Evolutionary conservation across 1,284 basidiomycete genomes (phyloP).

Genomic region (Inonotus hispidus): DNA sequence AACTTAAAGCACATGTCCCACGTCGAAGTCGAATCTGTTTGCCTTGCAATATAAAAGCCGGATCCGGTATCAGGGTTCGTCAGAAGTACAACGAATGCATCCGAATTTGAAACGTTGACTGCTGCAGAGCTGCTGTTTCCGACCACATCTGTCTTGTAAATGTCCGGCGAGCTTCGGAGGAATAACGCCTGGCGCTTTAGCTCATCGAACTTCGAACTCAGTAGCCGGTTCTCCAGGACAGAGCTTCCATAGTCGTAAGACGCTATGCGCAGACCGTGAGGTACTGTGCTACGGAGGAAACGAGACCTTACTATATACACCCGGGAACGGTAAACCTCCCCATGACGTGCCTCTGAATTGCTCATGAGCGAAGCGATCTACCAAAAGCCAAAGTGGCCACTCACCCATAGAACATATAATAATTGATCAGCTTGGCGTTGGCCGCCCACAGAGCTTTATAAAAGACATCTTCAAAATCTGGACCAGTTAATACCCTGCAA

Average conservation of each 20-base stretch:
- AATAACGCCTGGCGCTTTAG: constrained; percentile 73
- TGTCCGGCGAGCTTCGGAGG: constrained; percentile 66
- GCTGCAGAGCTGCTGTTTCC: constrained; percentile 45
- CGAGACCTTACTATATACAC: constrained; percentile 22
- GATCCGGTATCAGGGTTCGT: constrained; percentile 59
- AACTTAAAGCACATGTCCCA: constrained; percentile 29
- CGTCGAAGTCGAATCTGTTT: constrained; percentile 61
- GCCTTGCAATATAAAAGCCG: constrained; percentile 67
- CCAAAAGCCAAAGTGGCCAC: background rate
- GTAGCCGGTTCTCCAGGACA: constrained; percentile 52
- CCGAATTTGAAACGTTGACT: constrained; percentile 41
- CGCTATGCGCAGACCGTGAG: constrained; percentile 30
- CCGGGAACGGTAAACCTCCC: constrained; percentile 29
- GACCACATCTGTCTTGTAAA: constrained; percentile 72
- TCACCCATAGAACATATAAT: constrained; percentile 29
- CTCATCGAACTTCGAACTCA: constrained; percentile 66
- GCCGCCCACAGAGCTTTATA: constrained; percentile 27
- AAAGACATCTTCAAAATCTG: constrained; percentile 29
- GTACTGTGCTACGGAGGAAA: background rate
- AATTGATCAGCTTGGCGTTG: constrained; percentile 28
- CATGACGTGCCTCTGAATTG: constrained; percentile 28
- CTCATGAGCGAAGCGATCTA: constrained; percentile 8
- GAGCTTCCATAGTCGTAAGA: constrained; percentile 24
- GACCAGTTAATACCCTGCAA: constrained; percentile 26
- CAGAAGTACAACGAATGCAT: constrained; percentile 57